Evolutionary conservation across 2,329 filamentous ascomycete genomes (phyloP).

Genomic region (Tolypocladium sp.): DNA sequence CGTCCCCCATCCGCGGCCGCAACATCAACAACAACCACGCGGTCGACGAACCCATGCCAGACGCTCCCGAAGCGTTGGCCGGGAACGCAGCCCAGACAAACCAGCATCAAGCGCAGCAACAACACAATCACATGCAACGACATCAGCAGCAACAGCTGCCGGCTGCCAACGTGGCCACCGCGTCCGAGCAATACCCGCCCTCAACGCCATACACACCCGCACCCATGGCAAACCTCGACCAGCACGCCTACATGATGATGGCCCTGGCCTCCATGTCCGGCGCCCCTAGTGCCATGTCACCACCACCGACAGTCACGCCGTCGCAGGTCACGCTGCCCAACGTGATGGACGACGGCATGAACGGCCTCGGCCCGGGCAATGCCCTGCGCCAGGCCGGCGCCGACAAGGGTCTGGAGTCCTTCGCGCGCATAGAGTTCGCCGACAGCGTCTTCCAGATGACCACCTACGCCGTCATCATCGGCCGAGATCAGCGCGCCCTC

Average conservation of each 20-base stretch:
- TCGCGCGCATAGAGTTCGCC: constrained; percentile 56
- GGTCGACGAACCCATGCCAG: constrained; percentile 8
- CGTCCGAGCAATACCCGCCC: constrained; percentile 17
- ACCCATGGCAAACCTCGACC: constrained; percentile 21
- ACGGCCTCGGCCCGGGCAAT: constrained; percentile 18
- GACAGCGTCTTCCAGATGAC: constrained; percentile 76
- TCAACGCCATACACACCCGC: constrained; percentile 23
- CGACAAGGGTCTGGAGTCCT: constrained; percentile 41
- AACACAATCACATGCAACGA: constrained; percentile 1
- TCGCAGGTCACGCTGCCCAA: constrained; percentile 35
- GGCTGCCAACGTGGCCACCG: constrained; percentile 6
- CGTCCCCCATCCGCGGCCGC: not conserved
- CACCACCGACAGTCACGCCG: constrained; percentile 34
- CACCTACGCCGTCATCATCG: constrained; percentile 62
- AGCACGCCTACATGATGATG: constrained; percentile 36
- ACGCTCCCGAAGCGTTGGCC: constrained; percentile 5
- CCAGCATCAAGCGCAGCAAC: constrained; percentile 2
- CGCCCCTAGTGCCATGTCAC: constrained; percentile 26
- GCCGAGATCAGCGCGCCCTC: constrained; percentile 56
- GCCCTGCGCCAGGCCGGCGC: constrained; percentile 23
- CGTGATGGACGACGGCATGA: constrained; percentile 19
- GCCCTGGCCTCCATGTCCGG: constrained; percentile 30
- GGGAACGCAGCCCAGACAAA: constrained; percentile 1
- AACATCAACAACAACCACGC: not conserved
- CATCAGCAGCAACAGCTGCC: constrained; percentile 7